Base-by-base conservation (phyloP, 2,329 filamentous ascomycete genomes). In the Ambrosiella xylebori region DNA sequence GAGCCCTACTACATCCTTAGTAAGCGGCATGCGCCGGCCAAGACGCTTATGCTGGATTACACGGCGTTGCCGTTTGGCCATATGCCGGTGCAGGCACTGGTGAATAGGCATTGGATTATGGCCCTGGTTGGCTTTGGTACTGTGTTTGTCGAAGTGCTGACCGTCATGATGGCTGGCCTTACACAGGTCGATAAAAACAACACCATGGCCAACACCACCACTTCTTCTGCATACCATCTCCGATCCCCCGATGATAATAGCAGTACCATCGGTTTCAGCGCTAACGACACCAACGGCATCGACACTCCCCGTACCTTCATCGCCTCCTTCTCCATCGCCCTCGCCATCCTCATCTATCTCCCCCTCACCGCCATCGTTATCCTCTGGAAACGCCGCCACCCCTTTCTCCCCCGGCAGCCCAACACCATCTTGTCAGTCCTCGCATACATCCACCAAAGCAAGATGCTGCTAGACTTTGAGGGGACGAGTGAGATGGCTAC, bases 401-500 rank as follows among this genome's bases (percentile, higher is more conserved):
- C 85, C 1, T 89, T 90, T 68, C 71, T 90, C 58, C 86, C 86
- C 1, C 78, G 86, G 3, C 84, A 89, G 71, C 85, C 86, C 3
- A 87, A 83, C 64, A 88, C 85, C 17, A 89, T 91, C 63, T 82
- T 85, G 1, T 82, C 79, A 49, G 79, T 89, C 57, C 73, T 91
- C 57, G 85, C 84, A 0, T 90, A 85, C 65, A 85, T 90, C 61
- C 83, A 90, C 68, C 85, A 88, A 70, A 84, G 79, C 67, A 86
- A 85, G 69, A 89, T 90, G 86, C 71, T 90, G 51, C 82, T 81
- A 62, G 79, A 81, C 65, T 90, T 90, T 68, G 82, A 87, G 12
- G 81, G 79, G 47, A 88, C 84, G 19, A 78, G 82, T 61, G 79
- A 79, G 69, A 69, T 82, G 55, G 77, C 74, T 63, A 80, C 77